Evolutionary conservation across 2,329 filamentous ascomycete genomes (phyloP).

Genomic region (Aureobasidium sp.): DNA sequence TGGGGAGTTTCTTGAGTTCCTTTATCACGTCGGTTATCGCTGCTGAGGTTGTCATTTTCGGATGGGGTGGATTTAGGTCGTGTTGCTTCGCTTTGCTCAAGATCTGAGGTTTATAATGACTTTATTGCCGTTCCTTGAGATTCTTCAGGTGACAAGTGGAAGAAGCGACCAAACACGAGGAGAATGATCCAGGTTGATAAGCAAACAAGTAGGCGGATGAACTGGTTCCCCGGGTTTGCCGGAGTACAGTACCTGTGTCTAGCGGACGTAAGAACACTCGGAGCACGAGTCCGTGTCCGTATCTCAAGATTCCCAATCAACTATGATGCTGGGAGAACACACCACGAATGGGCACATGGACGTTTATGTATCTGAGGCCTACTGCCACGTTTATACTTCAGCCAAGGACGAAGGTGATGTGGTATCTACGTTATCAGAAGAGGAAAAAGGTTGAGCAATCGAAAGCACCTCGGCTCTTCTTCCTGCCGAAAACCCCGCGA

Average conservation of each 20-base stretch:
- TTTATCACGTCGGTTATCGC: neutral
- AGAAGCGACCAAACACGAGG: neutral
- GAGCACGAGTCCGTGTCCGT: neutral
- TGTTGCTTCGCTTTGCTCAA: neutral
- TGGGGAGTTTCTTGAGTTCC: neutral
- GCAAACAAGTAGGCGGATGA: neutral
- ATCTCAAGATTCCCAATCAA: too few species aligned
- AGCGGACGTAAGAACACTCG: neutral
- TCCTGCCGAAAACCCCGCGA: neutral
- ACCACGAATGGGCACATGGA: neutral
- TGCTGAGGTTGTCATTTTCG: neutral
- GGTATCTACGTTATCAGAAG: neutral
- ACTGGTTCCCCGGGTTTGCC: neutral
- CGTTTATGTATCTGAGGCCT: neutral
- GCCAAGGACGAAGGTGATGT: neutral
- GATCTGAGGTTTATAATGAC: too few species aligned
- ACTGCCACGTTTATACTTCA: neutral
- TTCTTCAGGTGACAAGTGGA: too few species aligned
- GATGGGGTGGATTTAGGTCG: neutral
- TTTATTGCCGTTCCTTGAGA: too few species aligned
- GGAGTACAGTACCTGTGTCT: neutral
- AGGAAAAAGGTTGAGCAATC: neutral
- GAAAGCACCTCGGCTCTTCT: neutral
- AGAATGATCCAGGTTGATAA: neutral
- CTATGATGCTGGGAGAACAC: neutral